Evolutionary conservation across 345 rosid genomes (phyloP), one percentile per base, ranked within the genome.

Genomic region (Turnera subulata): DNA sequence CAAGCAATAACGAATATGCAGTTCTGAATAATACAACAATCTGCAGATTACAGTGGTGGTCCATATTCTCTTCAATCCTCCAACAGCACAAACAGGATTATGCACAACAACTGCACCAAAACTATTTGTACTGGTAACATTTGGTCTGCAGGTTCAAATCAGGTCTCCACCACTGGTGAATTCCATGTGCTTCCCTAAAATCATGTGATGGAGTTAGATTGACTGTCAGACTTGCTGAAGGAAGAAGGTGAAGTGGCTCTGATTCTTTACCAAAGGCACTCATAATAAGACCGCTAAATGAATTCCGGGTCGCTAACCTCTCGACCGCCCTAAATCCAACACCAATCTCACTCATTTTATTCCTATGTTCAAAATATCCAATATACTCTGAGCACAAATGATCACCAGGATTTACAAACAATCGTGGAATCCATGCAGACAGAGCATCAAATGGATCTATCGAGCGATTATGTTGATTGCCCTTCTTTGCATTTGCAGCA

Each of bases 81-180:
- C 48, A 59, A 15, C n/a, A 22, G 35, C 48, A 50, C 17, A 25
- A 18, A 26, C 48, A 12, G 1, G 24, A 39, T 49, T 10, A 53
- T 47, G 11, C 35, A 49, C 24, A n/a, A 48, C 22, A 25, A 17
- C 0, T 7, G 56, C 23, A 16, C 17, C 46, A n/a, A 4, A 21
- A 12, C 72, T 73, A 86, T 43, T 62, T 64, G 68, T 85, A 90
- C 55, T 50, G 64, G 78, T 85, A 76, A 46, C 76, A 48, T 67
- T 77, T 72, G 53, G 84, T 76, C 53, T 84, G 73, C 60, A 90
- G 55, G 22, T 70, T 44, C 52, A 74, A 53, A 55, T 87, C 89
- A 0, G 84, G 83, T 43, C 72, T 61, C 97, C 95, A 93, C 99
- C 97, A 93, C 50, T 89, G 97, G 68, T 84, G 95, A 68, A 93